A percentile compares a stretch with the other conserved stretches of the same genome.
Conservation (phyloP, 2,329 filamentous ascomycete species). For the Fusarium beomiforme region DNA sequence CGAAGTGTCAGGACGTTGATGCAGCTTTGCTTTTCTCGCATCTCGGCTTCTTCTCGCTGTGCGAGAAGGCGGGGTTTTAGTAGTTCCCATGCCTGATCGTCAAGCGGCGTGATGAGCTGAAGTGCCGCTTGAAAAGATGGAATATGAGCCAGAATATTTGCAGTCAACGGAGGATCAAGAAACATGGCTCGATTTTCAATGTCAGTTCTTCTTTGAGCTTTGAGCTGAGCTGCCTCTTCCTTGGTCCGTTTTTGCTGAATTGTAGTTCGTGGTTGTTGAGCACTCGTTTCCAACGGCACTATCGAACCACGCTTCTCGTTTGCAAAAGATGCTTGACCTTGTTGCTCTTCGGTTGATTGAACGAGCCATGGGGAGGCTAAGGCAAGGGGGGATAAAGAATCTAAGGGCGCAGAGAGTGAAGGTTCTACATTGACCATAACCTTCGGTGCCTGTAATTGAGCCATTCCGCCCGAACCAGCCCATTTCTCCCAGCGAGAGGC, state of each 20-base stretch:
- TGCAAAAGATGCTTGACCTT: background rate
- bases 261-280: background rate
- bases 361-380: background rate
- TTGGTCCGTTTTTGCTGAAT: conserved; percentile 62
- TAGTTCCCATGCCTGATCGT: conserved; percentile 75
- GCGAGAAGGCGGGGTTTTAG: conserved; percentile 73
- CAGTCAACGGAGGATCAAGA: conserved; percentile 71
- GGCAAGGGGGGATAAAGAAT: background rate
- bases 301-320: conserved; percentile 6
- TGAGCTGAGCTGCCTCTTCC: conserved; percentile 71
- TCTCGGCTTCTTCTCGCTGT: conserved; percentile 73
- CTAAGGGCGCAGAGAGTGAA: background rate
- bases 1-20: conserved; percentile 48
- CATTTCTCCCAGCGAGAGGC: conserved; percentile 80
- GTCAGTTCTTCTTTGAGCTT: conserved; percentile 71
- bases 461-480: conserved; percentile 60
- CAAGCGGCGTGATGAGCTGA: conserved; percentile 73
- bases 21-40: conserved; percentile 57
- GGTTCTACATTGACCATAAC: background rate
- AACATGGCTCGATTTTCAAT: conserved; percentile 76
- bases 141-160: conserved; percentile 73
- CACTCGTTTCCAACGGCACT: conserved; percentile 3
- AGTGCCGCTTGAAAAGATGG: conserved; percentile 79
- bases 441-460: conserved; percentile 48
- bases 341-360: background rate